These are phyloP conservation scores for Russula emetica DNA, from an alignment of 768 basidiomycete species.

Conservation along the genomic window DNA sequence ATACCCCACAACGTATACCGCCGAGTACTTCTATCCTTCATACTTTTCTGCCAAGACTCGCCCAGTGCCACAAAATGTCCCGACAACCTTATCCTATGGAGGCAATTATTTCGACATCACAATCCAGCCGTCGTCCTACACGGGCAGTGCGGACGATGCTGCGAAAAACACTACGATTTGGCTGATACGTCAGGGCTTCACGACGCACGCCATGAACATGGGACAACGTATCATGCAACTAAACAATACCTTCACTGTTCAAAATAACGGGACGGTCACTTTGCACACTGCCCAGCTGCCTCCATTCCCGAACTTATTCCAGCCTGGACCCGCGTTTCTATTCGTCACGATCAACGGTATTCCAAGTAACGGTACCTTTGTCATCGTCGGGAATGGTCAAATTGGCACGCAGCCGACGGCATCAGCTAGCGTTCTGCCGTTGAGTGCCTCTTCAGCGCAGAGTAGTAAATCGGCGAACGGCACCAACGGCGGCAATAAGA, in stretches of 20 bases:
- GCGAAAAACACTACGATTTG: constrained; percentile 71
- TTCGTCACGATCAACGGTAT: constrained; percentile 75
- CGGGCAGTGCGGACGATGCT: constrained; percentile 60
- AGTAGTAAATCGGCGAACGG: neutral
- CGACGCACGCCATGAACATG: constrained; percentile 85
- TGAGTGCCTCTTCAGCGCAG: constrained; percentile 37
- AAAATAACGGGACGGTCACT: constrained; percentile 65
- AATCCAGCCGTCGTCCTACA: constrained; percentile 60
- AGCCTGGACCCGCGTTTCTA: constrained; percentile 81
- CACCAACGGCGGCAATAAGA: neutral
- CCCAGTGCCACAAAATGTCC: constrained; percentile 66
- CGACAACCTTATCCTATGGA: constrained; percentile 34
- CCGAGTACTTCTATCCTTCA: constrained; percentile 34
- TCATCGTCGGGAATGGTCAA: constrained; percentile 74
- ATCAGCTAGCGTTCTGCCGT: constrained; percentile 45
- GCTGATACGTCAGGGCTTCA: constrained; percentile 79
- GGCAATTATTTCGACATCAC: constrained; percentile 68
- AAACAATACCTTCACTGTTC: constrained; percentile 79
- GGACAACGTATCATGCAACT: constrained; percentile 78
- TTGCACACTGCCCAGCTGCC: constrained; percentile 80
- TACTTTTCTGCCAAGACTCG: constrained; percentile 72
- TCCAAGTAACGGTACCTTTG: constrained; percentile 37
- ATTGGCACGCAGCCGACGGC: constrained; percentile 63
- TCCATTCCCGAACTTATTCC: constrained; percentile 77
- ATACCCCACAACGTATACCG: constrained; percentile 74